Conservation (phyloP, 2,329 filamentous ascomycete species). For the Botryotinia convoluta region DNA sequence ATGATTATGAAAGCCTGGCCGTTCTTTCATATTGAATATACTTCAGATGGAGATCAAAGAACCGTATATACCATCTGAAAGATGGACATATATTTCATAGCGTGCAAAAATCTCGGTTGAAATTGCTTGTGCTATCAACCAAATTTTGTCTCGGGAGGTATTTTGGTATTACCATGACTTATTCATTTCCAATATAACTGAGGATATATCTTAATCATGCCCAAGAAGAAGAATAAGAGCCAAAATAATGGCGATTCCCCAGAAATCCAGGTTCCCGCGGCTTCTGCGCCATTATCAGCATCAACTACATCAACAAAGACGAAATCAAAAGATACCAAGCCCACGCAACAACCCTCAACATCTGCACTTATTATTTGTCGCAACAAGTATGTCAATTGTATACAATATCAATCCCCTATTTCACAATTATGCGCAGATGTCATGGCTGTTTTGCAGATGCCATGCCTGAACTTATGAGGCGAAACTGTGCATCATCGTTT, state of each 20-base stretch:
- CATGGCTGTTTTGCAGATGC: slow-evolving; percentile 11
- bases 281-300: slow-evolving; percentile 25
- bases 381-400: slow-evolving; percentile 59
- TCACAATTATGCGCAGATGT: neutral
- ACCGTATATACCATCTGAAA: neutral
- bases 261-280: slow-evolving; percentile 26
- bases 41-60: neutral
- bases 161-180: slow-evolving; percentile 16
- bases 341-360: slow-evolving; percentile 40
- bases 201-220: slow-evolving; percentile 39
- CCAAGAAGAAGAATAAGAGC: slow-evolving; percentile 49
- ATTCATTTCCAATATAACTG: slow-evolving; percentile 5
- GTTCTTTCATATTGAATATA: neutral
- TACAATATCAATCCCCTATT: neutral
- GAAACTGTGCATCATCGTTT: slow-evolving; percentile 12
- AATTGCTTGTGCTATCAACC: slow-evolving; percentile 22
- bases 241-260: slow-evolving; percentile 35
- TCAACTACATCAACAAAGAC: slow-evolving; percentile 30
- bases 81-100: slow-evolving; percentile 16
- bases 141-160: slow-evolving; percentile 18
- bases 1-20: neutral
- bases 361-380: slow-evolving; percentile 61
- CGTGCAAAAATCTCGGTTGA: slow-evolving; percentile 23
- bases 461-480: slow-evolving; percentile 9
- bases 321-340: slow-evolving; percentile 34